These are phyloP conservation scores for Pogostemon cablin DNA, from an alignment of 257 asterid species.

Conservation along the genomic window DNA sequence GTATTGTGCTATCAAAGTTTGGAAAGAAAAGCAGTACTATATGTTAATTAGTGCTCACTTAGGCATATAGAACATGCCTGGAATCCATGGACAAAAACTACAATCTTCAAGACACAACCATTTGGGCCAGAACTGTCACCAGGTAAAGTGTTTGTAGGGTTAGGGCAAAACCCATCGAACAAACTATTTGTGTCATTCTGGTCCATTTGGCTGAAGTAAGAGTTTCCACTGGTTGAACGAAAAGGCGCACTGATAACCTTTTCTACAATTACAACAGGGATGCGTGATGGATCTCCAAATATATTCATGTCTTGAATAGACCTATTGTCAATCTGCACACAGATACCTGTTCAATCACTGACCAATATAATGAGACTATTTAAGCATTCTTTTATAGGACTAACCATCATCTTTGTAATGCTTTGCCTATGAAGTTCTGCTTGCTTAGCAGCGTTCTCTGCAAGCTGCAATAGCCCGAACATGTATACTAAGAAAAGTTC, in stretches of 20 bases:
- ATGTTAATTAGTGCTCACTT: not conserved
- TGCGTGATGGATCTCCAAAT: conserved; percentile 73
- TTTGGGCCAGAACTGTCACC: conserved; percentile 46
- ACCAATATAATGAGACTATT: conserved; percentile 16
- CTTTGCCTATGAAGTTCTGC: conserved; percentile 79
- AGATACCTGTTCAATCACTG: conserved; percentile 34
- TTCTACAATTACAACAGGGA: conserved; percentile 75
- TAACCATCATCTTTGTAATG: conserved; percentile 81
- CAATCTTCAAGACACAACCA: conserved; percentile 70
- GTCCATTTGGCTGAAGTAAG: conserved; percentile 49
- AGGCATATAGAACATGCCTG: conserved; percentile 56
- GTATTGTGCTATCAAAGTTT: not conserved
- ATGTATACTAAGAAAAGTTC: conserved; percentile 22
- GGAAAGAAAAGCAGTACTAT: conserved; percentile 10
- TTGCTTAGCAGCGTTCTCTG: conserved; percentile 67
- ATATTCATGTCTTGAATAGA: conserved; percentile 81
- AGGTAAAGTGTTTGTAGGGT: conserved; percentile 39
- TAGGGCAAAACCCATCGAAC: conserved; percentile 36
- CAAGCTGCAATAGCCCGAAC: conserved; percentile 56
- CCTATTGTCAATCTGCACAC: conserved; percentile 65
- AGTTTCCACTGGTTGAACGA: conserved; percentile 60
- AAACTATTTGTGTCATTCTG: conserved; percentile 42
- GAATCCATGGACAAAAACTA: conserved; percentile 82
- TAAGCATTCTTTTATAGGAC: conserved; percentile 32
- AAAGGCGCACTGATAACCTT: conserved; percentile 63